Evolutionary conservation across 2,329 filamentous ascomycete genomes (phyloP), one percentile per base, ranked within the genome.

Genomic region (Aspergillus bombycis): DNA sequence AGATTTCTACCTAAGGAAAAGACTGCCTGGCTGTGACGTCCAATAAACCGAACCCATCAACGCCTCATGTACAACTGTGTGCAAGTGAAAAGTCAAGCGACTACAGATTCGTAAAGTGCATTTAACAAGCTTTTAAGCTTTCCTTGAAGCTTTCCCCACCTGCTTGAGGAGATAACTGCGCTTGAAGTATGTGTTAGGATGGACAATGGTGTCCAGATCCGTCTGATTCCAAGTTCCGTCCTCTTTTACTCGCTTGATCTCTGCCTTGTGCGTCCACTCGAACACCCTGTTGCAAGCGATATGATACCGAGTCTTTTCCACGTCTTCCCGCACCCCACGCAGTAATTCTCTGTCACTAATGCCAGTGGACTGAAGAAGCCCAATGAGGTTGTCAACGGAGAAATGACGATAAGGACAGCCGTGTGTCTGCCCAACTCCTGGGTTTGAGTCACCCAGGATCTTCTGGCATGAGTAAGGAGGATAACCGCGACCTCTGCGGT

Each of bases 121-220:
- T 65, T 62, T 60, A 50, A 60, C 60, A 63, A 57, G 56, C 56
- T 65, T 53, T 62, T 55, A 76, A 52, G 88, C 85, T 21, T 81
- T 79, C 64, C 80, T 80, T 26, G 80, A 77, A 32, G 75, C 69
- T 65, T 84, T 88, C 2, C 82, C 89, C 30, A 96, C 78, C 75
- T 95, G 92, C 82, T 93, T 97, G 65, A 99, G 81, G 70, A 96
- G 73, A 77, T 93, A 98, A 76, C 93, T 96, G 61, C 94, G 86
- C 84, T 97, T 97, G 79, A 98, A 99, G 79, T 97, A 99, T 68
- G 94, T 94, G 77, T 99, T 99, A 12, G 95, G 95, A 79, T 99
- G 95, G 26, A 97, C 89, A 74, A 99, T 96, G 0, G 94, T 98
- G 79, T 98, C 94, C 48, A 97, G 83, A 76, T 97, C 92, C 19